These are phyloP conservation scores for Leccinum subrobustum DNA, from an alignment of 1,284 basidiomycete genomes.

Conservation along the genomic window DNA sequence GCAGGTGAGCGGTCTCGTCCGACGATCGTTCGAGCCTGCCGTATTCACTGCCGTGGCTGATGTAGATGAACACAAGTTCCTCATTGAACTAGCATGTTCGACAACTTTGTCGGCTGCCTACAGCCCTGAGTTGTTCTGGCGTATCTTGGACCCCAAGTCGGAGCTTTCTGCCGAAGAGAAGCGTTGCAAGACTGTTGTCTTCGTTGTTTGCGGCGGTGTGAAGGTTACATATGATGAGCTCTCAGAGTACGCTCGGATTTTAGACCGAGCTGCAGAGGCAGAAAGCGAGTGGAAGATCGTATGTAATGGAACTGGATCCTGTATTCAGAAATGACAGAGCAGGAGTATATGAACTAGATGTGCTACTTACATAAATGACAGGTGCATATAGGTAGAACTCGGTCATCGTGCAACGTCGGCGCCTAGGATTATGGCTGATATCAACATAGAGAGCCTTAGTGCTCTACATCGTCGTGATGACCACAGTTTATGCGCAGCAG, in stretches of 20 bases:
- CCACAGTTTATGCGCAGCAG: background rate
- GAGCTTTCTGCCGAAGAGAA: slow-evolving; percentile 37
- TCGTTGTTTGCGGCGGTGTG: slow-evolving; percentile 37
- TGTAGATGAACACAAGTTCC: slow-evolving; percentile 69
- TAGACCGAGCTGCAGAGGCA: slow-evolving; percentile 35
- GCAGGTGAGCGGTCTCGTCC: slow-evolving; percentile 42
- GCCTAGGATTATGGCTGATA: no score
- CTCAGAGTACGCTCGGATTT: slow-evolving; percentile 42
- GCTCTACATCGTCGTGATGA: slow-evolving; percentile 53
- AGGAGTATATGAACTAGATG: background rate
- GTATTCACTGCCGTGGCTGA: slow-evolving; percentile 6
- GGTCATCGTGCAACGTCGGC: no score
- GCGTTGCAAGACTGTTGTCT: slow-evolving; percentile 28
- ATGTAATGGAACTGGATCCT: slow-evolving; percentile 39
- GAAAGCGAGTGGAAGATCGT: slow-evolving; percentile 37
- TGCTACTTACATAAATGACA: background rate
- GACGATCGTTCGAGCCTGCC: background rate
- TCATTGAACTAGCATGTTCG: slow-evolving; percentile 71
- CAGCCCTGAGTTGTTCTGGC: slow-evolving; percentile 50
- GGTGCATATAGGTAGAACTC: background rate
- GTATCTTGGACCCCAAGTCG: slow-evolving; percentile 39
- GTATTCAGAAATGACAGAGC: slow-evolving; percentile 25
- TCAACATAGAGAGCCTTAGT: no score
- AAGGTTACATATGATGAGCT: slow-evolving; percentile 60
- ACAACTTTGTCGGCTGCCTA: slow-evolving; percentile 67